phyloP scores from a whole-genome alignment of 2,329 filamentous ascomycete species.

The Trichophyton schoenleinii region DNA sequence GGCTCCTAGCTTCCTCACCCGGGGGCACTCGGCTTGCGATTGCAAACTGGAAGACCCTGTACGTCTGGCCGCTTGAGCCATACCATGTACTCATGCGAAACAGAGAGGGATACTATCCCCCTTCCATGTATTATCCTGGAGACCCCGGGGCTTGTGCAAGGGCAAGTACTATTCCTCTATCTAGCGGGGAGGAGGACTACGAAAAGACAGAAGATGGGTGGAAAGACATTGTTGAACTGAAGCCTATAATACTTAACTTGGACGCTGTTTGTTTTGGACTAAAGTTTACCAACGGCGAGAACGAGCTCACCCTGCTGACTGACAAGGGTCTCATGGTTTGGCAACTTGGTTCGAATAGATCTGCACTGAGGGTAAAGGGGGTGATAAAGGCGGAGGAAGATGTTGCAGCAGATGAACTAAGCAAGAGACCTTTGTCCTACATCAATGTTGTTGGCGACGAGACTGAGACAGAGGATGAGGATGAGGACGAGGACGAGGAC shows the following conservation, averaged over 20 bases:
- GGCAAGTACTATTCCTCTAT: neutral
- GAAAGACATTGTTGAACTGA: conserved; percentile 19
- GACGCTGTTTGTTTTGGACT: conserved; percentile 30
- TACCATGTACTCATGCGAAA: conserved; percentile 24
- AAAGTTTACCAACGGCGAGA: conserved; percentile 19
- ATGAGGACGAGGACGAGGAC: neutral
- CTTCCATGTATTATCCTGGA: conserved; percentile 14
- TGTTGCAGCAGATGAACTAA: neutral
- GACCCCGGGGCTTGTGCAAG: conserved; percentile 7
- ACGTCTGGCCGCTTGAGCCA: conserved; percentile 31
- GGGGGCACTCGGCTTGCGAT: conserved; percentile 30
- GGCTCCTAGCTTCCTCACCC: conserved; percentile 22
- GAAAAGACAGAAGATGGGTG: neutral
- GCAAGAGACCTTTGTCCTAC: neutral
- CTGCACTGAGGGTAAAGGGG: conserved; percentile 14
- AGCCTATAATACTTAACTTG: conserved; percentile 23
- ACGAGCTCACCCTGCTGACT: conserved; percentile 31
- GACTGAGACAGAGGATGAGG: neutral
- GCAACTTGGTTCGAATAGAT: conserved; percentile 23
- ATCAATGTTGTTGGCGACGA: neutral
- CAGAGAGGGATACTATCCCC: conserved; percentile 22
- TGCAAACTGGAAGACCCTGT: conserved; percentile 31
- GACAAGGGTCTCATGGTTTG: conserved; percentile 31
- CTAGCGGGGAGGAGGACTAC: neutral
- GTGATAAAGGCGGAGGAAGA: conserved; percentile 8